phyloP scores from a whole-genome alignment of 257 asterid genomes.

The Solanum corneliomulleri region DNA sequence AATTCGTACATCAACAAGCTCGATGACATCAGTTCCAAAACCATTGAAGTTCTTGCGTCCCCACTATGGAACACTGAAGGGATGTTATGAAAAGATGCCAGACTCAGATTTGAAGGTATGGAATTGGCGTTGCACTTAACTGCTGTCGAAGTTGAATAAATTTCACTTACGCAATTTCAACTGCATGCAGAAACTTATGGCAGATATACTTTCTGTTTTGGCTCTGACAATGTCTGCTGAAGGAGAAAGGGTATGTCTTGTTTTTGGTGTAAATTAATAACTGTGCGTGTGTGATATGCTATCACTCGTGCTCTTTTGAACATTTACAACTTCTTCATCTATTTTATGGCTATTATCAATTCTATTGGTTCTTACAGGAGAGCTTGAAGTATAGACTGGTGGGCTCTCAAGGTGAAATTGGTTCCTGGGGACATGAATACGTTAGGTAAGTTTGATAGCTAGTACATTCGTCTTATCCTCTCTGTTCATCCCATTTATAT shows the following conservation, averaged over 20 bases:
- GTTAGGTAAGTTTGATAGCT: conserved; percentile 49
- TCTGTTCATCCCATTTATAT: not conserved
- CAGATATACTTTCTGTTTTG: conserved; percentile 93
- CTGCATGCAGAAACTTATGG: conserved; percentile 52
- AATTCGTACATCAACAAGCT: conserved; percentile 88
- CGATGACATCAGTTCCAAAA: conserved; percentile 97
- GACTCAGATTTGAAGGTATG: conserved; percentile 69
- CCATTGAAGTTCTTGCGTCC: conserved; percentile 94
- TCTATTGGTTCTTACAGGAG: conserved; percentile 44
- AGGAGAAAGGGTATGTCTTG: conserved; percentile 73
- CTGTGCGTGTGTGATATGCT: not conserved
- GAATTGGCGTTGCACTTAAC: not conserved
- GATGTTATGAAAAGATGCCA: conserved; percentile 52
- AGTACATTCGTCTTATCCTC: not conserved
- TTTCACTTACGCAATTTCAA: not conserved
- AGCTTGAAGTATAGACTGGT: conserved; percentile 85
- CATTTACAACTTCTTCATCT: not conserved
- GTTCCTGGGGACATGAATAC: conserved; percentile 99
- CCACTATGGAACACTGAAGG: conserved; percentile 82
- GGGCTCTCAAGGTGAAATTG: conserved; percentile 88
- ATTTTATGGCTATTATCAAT: not conserved
- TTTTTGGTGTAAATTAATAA: not conserved
- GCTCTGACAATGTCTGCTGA: conserved; percentile 98
- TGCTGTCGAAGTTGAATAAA: not conserved
- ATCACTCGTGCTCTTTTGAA: not conserved